Conservation (phyloP, 768 basidiomycete species). For the Mycena chlorophos region DNA sequence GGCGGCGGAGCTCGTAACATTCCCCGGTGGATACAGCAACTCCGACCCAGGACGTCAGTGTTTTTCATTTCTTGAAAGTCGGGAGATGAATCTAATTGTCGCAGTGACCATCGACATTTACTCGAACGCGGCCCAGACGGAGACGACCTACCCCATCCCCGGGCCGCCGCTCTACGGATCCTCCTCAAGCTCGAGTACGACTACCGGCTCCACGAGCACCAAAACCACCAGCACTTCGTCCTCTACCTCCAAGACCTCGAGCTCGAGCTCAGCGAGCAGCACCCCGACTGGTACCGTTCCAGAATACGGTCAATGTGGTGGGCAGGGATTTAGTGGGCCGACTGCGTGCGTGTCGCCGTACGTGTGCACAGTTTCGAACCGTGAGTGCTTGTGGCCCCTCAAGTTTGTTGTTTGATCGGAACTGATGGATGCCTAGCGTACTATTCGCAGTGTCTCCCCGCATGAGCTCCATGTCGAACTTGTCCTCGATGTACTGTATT, state of each 20-base stretch:
- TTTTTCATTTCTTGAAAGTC: constrained; percentile 15
- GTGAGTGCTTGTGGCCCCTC: constrained; percentile 22
- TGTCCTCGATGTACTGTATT: no score
- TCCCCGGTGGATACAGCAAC: constrained; percentile 48
- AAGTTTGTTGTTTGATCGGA: background rate
- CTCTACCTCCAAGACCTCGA: constrained; percentile 21
- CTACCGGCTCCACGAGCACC: constrained; percentile 18
- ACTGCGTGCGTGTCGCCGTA: constrained; percentile 40
- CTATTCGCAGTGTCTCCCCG: constrained; percentile 41
- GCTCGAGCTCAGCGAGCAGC: constrained; percentile 5
- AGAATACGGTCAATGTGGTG: constrained; percentile 47
- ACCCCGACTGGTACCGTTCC: constrained; percentile 32
- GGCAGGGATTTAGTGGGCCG: constrained; percentile 39
- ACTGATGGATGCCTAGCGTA: constrained; percentile 26
- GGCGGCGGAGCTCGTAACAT: constrained; percentile 44
- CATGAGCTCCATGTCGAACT: constrained; percentile 23
- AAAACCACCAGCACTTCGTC: constrained; percentile 18
- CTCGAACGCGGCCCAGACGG: constrained; percentile 36
- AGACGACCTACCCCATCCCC: constrained; percentile 45
- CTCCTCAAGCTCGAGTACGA: constrained; percentile 22
- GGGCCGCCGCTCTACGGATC: constrained; percentile 50
- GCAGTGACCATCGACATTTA: constrained; percentile 44
- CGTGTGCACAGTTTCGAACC: constrained; percentile 36
- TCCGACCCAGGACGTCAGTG: constrained; percentile 44
- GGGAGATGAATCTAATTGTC: constrained; percentile 24